Evolutionary conservation across 2,329 filamentous ascomycete genomes (phyloP), one percentile per base, ranked within the genome.

Genomic region (Balansia obtecta): DNA sequence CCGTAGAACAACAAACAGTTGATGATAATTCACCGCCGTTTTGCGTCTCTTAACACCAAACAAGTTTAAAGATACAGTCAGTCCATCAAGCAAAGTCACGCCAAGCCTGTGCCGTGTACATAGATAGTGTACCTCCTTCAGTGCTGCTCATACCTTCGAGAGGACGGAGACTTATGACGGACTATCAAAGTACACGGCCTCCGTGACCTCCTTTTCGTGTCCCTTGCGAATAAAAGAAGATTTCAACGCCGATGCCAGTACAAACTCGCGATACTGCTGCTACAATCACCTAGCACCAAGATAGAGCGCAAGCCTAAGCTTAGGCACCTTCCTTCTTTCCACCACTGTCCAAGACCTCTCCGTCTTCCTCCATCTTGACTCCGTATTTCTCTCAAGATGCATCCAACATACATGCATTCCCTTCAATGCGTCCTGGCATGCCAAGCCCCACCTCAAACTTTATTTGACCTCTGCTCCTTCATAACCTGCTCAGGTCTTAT

Each of bases 171-270:
- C n/a, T 62, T 61, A 63, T 62, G 60, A 60, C 61, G 62, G 61
- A 59, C 60, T 63, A 58, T 66, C 64, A 61, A 61, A 66, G 61
- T 65, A 68, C 66, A 68, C 62, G 60, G 59, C 59, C 49, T 46
- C 49, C 44, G 22, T 37, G 18, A 58, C 56, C 55, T 57, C 33
- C 60, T 58, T 57, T 62, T 60, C 57, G 61, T 58, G 57, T 61
- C 59, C 61, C 60, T 57, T 41, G 45, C 27, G 8, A 59, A 59
- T 32, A 39, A 58, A 68, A 68, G 43, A 47, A 48, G n/a, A 59
- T 11, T 38, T 38, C 57, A 67, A 69, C 65, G 66, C 66, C 66
- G 56, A 57, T 65, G 65, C 63, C 62, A 65, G 62, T 59, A 52
- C 40, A 18, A 44, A 50, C 51, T 32, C 12, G 34, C 15, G 10